Conservation (phyloP, 345 rosid species). For the Melastoma malabathricum region DNA sequence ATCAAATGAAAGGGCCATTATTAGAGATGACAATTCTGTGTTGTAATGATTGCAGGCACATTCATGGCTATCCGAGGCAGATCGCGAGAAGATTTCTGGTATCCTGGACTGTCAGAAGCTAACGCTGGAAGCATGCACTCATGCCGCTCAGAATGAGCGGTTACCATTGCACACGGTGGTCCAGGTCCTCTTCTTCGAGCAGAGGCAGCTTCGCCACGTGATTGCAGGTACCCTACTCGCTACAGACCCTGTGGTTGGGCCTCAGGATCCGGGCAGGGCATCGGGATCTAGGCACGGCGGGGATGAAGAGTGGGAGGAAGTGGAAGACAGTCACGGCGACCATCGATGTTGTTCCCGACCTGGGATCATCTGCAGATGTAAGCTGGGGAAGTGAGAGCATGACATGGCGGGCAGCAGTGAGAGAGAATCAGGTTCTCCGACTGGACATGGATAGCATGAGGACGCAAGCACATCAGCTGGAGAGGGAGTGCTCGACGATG, state of each 20-base stretch:
- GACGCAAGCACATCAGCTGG: slow-evolving; percentile 78
- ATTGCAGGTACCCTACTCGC: slow-evolving; percentile 72
- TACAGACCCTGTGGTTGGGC: too few relatives aligned
- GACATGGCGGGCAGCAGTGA: slow-evolving; percentile 61
- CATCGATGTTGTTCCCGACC: too few relatives aligned
- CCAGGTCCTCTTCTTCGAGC: slow-evolving; percentile 39
- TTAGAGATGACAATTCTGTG: background rate
- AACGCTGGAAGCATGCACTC: slow-evolving; percentile 93
- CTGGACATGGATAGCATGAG: slow-evolving; percentile 98
- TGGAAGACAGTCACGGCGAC: slow-evolving; percentile 4
- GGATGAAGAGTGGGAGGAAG: slow-evolving; percentile 20
- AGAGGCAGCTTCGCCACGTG: slow-evolving; percentile 83
- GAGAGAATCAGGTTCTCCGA: slow-evolving; percentile 91
- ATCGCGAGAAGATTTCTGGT: slow-evolving; percentile 77
- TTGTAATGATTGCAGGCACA: slow-evolving; percentile 41
- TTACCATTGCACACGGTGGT: slow-evolving; percentile 87
- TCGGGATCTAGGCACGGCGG: slow-evolving; percentile 17
- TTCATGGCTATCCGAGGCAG: slow-evolving; percentile 74
- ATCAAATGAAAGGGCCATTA: too few relatives aligned
- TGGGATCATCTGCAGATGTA: background rate
- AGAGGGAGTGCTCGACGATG: slow-evolving; percentile 78
- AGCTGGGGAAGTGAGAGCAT: slow-evolving; percentile 17
- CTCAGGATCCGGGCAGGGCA: slow-evolving; percentile 22
- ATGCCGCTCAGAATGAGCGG: slow-evolving; percentile 97
- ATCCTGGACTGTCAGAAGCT: slow-evolving; percentile 83